Percentiles rank a stretch among this genome's conserved stretches.
Evolutionary conservation across 148 eudicot genomes (phyloP).

Genomic region (Euryodendron excelsum): DNA sequence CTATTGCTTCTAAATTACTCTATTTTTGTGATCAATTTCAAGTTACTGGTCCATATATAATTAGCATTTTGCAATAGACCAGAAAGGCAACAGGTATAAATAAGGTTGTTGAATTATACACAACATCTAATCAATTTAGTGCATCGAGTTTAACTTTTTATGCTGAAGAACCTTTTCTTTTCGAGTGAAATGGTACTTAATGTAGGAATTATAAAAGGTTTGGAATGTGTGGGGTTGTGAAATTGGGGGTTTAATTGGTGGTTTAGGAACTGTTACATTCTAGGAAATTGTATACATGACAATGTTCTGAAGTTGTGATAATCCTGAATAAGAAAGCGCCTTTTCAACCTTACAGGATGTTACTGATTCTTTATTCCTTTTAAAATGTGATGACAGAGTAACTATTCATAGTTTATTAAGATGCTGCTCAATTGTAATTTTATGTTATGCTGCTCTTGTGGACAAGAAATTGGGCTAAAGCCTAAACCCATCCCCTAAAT

Average conservation of each 20-base stretch:
- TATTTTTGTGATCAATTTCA: too few relatives aligned
- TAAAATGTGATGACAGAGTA: not conserved
- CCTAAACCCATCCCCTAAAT: not conserved
- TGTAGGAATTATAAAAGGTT: not conserved
- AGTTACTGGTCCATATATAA: too few relatives aligned
- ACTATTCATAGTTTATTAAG: not conserved
- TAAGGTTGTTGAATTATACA: not conserved
- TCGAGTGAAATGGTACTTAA: not conserved
- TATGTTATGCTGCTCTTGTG: not conserved
- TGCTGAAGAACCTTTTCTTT: not conserved
- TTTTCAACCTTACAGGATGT: not conserved
- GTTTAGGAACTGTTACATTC: too few relatives aligned
- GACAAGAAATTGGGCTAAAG: not conserved
- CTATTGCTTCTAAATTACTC: not conserved
- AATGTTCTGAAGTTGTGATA: not conserved
- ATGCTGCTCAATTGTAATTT: not conserved
- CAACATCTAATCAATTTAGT: too few relatives aligned
- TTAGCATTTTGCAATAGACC: not conserved
- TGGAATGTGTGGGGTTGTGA: too few relatives aligned
- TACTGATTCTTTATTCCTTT: not conserved
- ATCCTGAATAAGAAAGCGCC: not conserved
- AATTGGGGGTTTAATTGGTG: too few relatives aligned
- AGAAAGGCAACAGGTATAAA: not conserved
- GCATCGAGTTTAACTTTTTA: not conserved
- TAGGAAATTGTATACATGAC: too few relatives aligned